phyloP scores from a whole-genome alignment of 164 flowering plant genomes.

The Paratinospora sagittata region DNA sequence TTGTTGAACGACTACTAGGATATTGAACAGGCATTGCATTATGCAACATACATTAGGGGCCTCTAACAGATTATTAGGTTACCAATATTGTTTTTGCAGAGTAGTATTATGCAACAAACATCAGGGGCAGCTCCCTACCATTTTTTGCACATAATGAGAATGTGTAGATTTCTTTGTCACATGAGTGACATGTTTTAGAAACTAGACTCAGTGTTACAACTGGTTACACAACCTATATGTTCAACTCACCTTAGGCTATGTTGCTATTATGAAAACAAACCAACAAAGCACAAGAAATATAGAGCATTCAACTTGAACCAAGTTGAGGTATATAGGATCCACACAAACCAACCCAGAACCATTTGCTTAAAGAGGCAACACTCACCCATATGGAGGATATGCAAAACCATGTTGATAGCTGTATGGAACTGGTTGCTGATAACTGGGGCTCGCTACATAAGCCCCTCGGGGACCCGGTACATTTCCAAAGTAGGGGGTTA shows the following conservation, averaged over 20 bases:
- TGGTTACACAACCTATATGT: neutral
- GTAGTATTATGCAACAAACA: neutral
- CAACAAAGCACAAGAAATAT: neutral
- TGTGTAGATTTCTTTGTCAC: neutral
- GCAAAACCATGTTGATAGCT: conserved; percentile 69
- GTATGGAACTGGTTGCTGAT: conserved; percentile 73
- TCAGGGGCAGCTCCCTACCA: neutral
- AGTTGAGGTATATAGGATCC: neutral
- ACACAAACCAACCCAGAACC: neutral
- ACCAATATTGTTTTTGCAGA: neutral
- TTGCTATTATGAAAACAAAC: neutral
- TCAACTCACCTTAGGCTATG: neutral
- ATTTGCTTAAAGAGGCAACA: conserved; percentile 12
- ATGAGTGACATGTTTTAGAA: neutral
- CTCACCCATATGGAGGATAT: conserved; percentile 85
- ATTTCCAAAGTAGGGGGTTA: conserved; percentile 47
- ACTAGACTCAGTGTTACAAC: neutral
- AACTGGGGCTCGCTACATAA: conserved; percentile 54
- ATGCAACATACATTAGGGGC: too few species aligned
- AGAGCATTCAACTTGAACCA: too few species aligned
- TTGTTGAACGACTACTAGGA: too few species aligned
- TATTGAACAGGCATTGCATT: too few species aligned
- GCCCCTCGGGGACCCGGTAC: conserved; percentile 51
- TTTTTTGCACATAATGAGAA: neutral
- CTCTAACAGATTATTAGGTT: neutral